Evolutionary conservation across 495 filamentous ascomycete genomes (phyloP).

Genomic region (Tuber magnatum): DNA sequence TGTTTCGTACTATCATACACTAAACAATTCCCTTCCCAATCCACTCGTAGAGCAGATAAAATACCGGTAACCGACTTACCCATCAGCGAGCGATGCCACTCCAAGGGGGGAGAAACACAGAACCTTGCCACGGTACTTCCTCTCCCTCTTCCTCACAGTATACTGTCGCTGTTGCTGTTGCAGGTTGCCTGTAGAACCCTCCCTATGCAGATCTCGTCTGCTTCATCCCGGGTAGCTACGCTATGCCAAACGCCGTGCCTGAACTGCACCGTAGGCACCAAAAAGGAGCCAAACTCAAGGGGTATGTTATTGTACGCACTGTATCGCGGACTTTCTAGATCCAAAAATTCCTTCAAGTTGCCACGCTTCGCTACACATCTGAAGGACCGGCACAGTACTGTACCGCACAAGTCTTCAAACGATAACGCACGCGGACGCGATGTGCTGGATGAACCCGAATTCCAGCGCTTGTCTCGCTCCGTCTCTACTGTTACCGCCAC

Average conservation of each 20-base stretch:
- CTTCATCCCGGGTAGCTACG: background rate
- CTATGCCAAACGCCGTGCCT: background rate
- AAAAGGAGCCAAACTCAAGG: background rate
- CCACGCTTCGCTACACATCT: background rate
- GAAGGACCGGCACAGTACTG: background rate
- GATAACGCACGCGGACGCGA: background rate
- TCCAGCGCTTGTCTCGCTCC: slow-evolving; percentile 8
- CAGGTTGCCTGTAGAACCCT: too few relatives aligned
- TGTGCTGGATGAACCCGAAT: background rate
- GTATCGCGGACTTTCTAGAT: background rate
- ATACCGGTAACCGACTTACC: too few relatives aligned
- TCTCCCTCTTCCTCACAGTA: too few relatives aligned
- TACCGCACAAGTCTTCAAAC: background rate
- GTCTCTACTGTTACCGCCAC: background rate
- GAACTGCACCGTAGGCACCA: background rate
- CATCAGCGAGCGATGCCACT: too few relatives aligned
- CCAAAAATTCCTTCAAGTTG: background rate
- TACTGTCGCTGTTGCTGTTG: background rate
- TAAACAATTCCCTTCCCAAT: background rate
- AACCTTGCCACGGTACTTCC: too few relatives aligned
- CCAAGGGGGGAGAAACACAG: too few relatives aligned
- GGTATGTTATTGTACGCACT: background rate
- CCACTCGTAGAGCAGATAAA: background rate
- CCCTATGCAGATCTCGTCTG: background rate
- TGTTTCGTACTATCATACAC: background rate